These are phyloP conservation scores for Phyllosticta capitalensis DNA, from an alignment of 2,329 filamentous ascomycete genomes.

Conservation along the genomic window DNA sequence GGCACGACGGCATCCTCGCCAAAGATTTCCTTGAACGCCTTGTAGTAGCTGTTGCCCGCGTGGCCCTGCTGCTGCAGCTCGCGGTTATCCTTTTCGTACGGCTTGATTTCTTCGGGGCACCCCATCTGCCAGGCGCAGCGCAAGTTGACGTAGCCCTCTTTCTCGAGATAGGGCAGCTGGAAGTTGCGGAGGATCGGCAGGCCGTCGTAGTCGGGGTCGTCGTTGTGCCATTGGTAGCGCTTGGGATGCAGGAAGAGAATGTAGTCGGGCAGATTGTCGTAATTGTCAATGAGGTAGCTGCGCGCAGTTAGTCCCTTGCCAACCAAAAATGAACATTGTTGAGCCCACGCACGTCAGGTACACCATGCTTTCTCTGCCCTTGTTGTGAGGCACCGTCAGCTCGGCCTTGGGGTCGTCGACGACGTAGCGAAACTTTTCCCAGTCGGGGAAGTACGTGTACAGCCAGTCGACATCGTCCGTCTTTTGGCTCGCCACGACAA, in stretches of 20 bases:
- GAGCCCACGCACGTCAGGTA: slow-evolving; percentile 34
- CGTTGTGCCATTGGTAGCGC: slow-evolving; percentile 42
- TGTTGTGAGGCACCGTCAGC: slow-evolving; percentile 37
- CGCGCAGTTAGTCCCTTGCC: too few species aligned
- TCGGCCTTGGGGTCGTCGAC: slow-evolving; percentile 31
- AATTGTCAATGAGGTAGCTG: slow-evolving; percentile 34
- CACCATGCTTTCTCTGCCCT: slow-evolving; percentile 41
- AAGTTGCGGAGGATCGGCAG: slow-evolving; percentile 40
- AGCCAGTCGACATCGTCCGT: slow-evolving; percentile 34
- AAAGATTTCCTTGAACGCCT: slow-evolving; percentile 42
- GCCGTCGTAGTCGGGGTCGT: slow-evolving; percentile 43
- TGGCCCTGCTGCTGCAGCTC: slow-evolving; percentile 33
- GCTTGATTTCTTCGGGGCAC: slow-evolving; percentile 43
- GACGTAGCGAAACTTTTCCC: slow-evolving; percentile 33
- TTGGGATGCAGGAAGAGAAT: slow-evolving; percentile 33
- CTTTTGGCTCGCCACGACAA: slow-evolving; percentile 31
- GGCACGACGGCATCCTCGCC: slow-evolving; percentile 29
- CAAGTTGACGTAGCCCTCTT: slow-evolving; percentile 45
- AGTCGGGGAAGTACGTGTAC: slow-evolving; percentile 26
- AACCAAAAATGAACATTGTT: background rate
- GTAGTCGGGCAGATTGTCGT: slow-evolving; percentile 31
- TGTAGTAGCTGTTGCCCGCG: slow-evolving; percentile 40
- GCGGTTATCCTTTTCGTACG: slow-evolving; percentile 31
- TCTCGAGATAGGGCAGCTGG: slow-evolving; percentile 38
- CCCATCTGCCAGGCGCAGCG: slow-evolving; percentile 45